phyloP scores from a whole-genome alignment of 768 basidiomycete genomes.

The Lepiota venenata region DNA sequence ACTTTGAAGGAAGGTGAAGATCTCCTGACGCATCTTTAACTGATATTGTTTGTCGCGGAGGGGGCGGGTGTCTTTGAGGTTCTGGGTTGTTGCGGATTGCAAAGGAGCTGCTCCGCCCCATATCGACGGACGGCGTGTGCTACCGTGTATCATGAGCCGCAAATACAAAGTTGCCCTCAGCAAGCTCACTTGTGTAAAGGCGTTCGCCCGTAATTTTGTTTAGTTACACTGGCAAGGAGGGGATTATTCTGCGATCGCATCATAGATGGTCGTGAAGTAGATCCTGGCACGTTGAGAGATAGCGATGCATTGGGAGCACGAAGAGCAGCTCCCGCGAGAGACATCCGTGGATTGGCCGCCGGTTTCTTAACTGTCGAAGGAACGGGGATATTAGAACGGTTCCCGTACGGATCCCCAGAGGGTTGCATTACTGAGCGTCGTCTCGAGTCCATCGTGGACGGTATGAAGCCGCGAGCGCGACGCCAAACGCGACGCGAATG shows the following conservation, averaged over 20 bases:
- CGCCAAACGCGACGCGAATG: not conserved
- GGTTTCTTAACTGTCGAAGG: slow-evolving; percentile 76
- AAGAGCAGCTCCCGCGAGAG: slow-evolving; percentile 71
- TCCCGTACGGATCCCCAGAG: slow-evolving; percentile 43
- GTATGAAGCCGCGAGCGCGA: not conserved
- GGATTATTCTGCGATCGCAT: slow-evolving; percentile 74
- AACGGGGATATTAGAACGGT: slow-evolving; percentile 67
- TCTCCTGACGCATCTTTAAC: slow-evolving; percentile 71
- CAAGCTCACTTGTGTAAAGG: slow-evolving; percentile 64
- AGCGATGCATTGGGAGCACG: slow-evolving; percentile 45
- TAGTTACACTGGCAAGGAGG: slow-evolving; percentile 64
- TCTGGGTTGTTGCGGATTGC: slow-evolving; percentile 51
- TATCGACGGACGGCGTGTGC: slow-evolving; percentile 71
- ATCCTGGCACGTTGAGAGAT: slow-evolving; percentile 35
- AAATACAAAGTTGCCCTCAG: not conserved
- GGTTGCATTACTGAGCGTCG: slow-evolving; percentile 61
- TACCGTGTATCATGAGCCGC: slow-evolving; percentile 32
- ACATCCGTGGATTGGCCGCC: slow-evolving; percentile 53
- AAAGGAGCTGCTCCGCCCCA: slow-evolving; percentile 56
- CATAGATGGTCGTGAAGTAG: slow-evolving; percentile 60
- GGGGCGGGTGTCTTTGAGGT: slow-evolving; percentile 71
- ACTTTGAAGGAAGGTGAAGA: slow-evolving; percentile 63
- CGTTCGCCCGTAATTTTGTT: slow-evolving; percentile 66
- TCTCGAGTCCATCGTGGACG: slow-evolving; percentile 41
- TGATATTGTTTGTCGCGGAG: slow-evolving; percentile 77